Conservation (phyloP, 345 rosid species). For the Hevea brasiliensis region DNA sequence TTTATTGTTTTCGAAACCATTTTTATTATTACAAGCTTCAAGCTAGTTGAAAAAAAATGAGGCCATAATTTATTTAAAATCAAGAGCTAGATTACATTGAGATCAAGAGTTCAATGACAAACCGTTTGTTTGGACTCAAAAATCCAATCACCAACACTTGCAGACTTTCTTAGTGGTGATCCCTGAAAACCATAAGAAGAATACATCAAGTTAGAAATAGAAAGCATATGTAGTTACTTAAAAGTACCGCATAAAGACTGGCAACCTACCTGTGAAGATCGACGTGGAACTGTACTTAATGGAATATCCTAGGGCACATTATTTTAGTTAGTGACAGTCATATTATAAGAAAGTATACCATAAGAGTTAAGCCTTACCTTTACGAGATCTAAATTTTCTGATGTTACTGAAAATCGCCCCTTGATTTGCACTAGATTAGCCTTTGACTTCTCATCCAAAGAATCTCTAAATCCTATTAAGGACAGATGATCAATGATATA, state of each 20-base stretch:
- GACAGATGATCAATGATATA: not conserved
- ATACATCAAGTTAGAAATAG: conserved; percentile 24
- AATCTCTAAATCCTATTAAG: conserved; percentile 79
- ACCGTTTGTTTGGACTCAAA: conserved; percentile 68
- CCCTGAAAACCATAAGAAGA: conserved; percentile 49
- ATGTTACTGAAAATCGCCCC: conserved; percentile 97
- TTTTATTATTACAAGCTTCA: conserved; percentile 1
- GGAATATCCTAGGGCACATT: conserved; percentile 78
- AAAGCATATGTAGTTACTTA: conserved; percentile 9
- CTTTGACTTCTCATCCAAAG: conserved; percentile 89
- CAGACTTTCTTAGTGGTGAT: conserved; percentile 91
- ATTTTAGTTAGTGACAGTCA: conserved; percentile 45
- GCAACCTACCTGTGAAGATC: conserved; percentile 76
- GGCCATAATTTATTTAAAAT: not conserved
- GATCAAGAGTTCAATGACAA: conserved; percentile 23
- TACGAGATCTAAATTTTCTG: conserved; percentile 88
- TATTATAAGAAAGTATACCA: conserved; percentile 16
- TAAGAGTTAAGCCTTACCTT: conserved; percentile 56
- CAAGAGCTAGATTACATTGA: conserved; percentile 3
- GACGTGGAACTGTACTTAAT: conserved; percentile 69
- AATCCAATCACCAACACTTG: conserved; percentile 93
- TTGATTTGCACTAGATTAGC: conserved; percentile 89
- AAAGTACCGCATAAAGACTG: conserved; percentile 27
- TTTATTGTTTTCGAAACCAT: not conserved
- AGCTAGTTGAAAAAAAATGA: not conserved